A percentile compares a stretch with the other conserved stretches of the same genome.
Conservation (phyloP, 495 filamentous ascomycete genomes). For the Daldinia childiae region DNA sequence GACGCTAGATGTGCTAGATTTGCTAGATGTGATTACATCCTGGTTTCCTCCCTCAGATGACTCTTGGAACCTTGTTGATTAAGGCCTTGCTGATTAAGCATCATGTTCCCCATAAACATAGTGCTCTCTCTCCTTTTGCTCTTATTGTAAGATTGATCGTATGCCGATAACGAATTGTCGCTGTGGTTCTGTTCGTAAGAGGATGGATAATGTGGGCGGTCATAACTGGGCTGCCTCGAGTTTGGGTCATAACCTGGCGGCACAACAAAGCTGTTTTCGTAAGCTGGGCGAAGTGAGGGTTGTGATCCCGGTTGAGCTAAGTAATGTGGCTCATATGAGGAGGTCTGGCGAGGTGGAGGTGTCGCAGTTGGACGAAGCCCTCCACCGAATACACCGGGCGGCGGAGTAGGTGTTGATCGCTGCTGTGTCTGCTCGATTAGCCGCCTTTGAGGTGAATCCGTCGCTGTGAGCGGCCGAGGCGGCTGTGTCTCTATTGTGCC, state of each 20-base stretch:
- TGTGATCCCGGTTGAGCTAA: slow-evolving; percentile 46
- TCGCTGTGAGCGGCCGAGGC: slow-evolving; percentile 54
- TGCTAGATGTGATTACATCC: slow-evolving; percentile 37
- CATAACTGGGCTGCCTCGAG: slow-evolving; percentile 46
- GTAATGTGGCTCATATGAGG: slow-evolving; percentile 50
- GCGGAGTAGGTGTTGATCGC: slow-evolving; percentile 57
- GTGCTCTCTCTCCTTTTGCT: slow-evolving; percentile 55
- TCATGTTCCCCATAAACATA: slow-evolving; percentile 56
- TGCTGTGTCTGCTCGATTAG: slow-evolving; percentile 52
- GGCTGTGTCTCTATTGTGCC: slow-evolving; percentile 32
- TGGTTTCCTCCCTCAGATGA: slow-evolving; percentile 56
- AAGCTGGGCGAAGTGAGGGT: slow-evolving; percentile 51
- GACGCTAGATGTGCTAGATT: slow-evolving; percentile 15
- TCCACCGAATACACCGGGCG: slow-evolving; percentile 48
- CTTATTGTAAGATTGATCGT: slow-evolving; percentile 54
- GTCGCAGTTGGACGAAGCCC: slow-evolving; percentile 54
- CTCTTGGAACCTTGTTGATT: slow-evolving; percentile 58
- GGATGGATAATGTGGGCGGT: slow-evolving; percentile 51
- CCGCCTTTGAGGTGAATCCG: slow-evolving; percentile 54
- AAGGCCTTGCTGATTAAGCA: slow-evolving; percentile 55
- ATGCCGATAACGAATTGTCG: slow-evolving; percentile 50
- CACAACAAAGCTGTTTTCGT: slow-evolving; percentile 49
- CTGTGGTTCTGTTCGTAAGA: slow-evolving; percentile 45
- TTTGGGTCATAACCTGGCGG: slow-evolving; percentile 48
- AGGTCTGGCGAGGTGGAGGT: slow-evolving; percentile 53